Conservation (phyloP, 2,329 filamentous ascomycete species). For the Fusarium tricinctum region DNA sequence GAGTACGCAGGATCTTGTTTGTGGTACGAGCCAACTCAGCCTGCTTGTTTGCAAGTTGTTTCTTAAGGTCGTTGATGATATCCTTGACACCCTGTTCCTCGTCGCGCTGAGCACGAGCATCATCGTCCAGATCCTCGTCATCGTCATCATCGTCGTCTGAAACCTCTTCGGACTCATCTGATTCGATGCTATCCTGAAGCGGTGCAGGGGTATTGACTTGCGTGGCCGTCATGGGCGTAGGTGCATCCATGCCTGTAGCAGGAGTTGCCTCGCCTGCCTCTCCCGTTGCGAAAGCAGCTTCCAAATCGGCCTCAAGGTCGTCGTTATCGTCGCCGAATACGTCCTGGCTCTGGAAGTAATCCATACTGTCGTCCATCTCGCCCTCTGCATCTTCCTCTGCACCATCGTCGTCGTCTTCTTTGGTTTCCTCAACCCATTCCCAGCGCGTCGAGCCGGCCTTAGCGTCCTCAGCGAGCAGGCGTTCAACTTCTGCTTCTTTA, state of each 20-base stretch:
- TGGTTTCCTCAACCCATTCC: slow-evolving; percentile 73
- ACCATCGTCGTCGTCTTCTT: slow-evolving; percentile 59
- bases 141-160: slow-evolving; percentile 65
- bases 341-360: slow-evolving; percentile 55
- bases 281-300: slow-evolving; percentile 65
- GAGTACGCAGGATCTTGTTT: slow-evolving; percentile 64
- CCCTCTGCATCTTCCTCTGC: slow-evolving; percentile 67
- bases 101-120: slow-evolving; percentile 64
- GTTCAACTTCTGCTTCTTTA: slow-evolving; percentile 83
- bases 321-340: slow-evolving; percentile 58
- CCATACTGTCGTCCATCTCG: slow-evolving; percentile 61
- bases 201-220: slow-evolving; percentile 62
- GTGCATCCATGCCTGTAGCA: slow-evolving; percentile 58
- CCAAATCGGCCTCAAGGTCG: slow-evolving; percentile 68
- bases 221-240: slow-evolving; percentile 62
- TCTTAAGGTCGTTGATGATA: slow-evolving; percentile 67
- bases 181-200: slow-evolving; percentile 62
- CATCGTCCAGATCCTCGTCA: slow-evolving; percentile 68
- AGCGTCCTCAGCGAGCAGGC: slow-evolving; percentile 78
- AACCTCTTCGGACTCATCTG: slow-evolving; percentile 55
- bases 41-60: slow-evolving; percentile 62
- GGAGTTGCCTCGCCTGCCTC: slow-evolving; percentile 58
- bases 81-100: slow-evolving; percentile 68
- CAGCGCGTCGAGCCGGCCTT: slow-evolving; percentile 71
- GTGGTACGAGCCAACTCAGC: slow-evolving; percentile 59